Conservation (phyloP, 495 filamentous ascomycete species). For the Aspergillus sclerotioniger region DNA sequence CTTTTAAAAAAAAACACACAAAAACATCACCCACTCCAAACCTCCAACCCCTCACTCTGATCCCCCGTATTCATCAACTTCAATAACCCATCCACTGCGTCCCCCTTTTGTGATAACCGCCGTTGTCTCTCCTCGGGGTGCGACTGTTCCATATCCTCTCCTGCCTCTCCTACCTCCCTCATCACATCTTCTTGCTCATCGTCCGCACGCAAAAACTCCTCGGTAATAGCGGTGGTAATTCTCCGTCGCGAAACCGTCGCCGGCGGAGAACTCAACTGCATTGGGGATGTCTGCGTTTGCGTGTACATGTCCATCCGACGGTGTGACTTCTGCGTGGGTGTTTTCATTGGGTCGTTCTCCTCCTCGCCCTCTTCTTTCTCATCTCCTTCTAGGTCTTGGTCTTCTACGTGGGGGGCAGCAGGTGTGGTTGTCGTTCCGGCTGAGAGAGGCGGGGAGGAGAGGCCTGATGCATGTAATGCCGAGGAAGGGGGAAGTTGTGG, state of each 20-base stretch:
- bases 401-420: too few species aligned
- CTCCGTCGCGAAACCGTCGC: conserved; percentile 27
- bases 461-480: conserved; percentile 11
- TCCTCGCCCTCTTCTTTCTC: neutral
- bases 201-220: conserved; percentile 9
- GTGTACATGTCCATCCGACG: conserved; percentile 2
- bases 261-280: conserved; percentile 41
- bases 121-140: neutral
- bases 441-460: conserved; percentile 20
- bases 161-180: neutral
- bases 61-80: conserved; percentile 41
- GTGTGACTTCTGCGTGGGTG: conserved; percentile 26
- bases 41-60: conserved; percentile 18
- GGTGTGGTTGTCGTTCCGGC: conserved; percentile 2
- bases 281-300: conserved; percentile 26
- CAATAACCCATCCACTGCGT: conserved; percentile 42
- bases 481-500: conserved; percentile 19
- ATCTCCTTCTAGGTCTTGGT: too few species aligned
- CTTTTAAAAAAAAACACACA: neutral
- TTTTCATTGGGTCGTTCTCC: conserved; percentile 23
- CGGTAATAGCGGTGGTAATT: neutral
- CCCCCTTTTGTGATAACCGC: conserved; percentile 33
- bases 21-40: conserved; percentile 21
- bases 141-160: neutral
- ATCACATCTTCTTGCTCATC: conserved; percentile 13